Base-by-base conservation (phyloP, 208 protist genomes). In the Hexamita inflata region DNA sequence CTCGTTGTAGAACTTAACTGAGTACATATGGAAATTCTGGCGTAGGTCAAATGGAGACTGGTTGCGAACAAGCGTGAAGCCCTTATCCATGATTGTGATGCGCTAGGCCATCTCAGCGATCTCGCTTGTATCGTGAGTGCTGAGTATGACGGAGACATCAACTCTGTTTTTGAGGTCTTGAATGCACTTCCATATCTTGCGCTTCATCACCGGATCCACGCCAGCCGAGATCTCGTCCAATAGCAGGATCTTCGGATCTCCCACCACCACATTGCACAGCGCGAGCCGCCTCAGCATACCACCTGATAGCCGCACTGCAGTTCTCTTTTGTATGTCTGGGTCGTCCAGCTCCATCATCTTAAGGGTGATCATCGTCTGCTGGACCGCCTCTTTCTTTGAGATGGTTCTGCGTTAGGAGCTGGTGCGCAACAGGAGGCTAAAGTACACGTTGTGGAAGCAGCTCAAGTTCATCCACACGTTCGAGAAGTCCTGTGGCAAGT, bases 181-280 rank as follows among this genome's bases (percentile, higher is more conserved):
- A 66, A 66, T 34, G 34, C 15, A 66, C 15, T 15, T 45, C 64
- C 64, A 70, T n/a, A 70, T 70, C 35, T 7, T 11, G 7, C 64
- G n/a, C 64, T 70, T 70, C 9, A 70, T 7, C 11, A 70, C n/a
- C 7, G 64, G 64, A 70, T 70, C 64, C 11, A 70, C 64, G 2
- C 64, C 64, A 49, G 64, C n/a, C 15, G 64, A 45, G 35, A 70
- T 49, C n/a, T 70, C 64, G 42, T 70, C 64, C n/a, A 70, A 70
- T 11, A 70, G 38, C 34, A 70, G 38, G 7, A 70, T n/a, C 38
- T n/a, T n/a, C 15, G 64, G 32, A 34, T 66, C 15, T 24, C 64
- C 40, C 4, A n/a, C 9, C 4, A 38, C 42, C 11, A 34, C 64
- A 38, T 70, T 70, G 15, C 30, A n/a, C 9, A 70, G 35, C 7